A percentile compares a stretch with the other conserved stretches of the same genome.
phyloP scores from a whole-genome alignment of 352 stramenopile genomes.

The Phytophthora uliginosa region DNA sequence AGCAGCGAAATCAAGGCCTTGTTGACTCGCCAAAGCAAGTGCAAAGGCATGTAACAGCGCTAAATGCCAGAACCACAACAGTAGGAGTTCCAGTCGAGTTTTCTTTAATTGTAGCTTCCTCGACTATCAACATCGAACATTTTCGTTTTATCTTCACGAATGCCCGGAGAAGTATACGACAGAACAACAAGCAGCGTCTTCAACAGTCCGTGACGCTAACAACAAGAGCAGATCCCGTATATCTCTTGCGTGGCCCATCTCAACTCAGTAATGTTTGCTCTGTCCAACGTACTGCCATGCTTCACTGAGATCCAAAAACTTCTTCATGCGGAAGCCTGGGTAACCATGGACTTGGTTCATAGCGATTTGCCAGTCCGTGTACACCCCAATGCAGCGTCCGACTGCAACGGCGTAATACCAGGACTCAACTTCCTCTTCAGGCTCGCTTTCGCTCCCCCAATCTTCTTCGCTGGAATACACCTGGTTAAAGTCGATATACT shows the following conservation, averaged over 20 bases:
- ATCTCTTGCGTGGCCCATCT: not conserved
- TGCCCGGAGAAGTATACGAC: too few relatives aligned
- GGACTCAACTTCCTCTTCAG: not conserved
- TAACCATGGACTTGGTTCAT: constrained; percentile 55
- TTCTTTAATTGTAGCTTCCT: too few relatives aligned
- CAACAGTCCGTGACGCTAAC: too few relatives aligned
- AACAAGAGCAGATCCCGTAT: not conserved
- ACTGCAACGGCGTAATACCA: constrained; percentile 67
- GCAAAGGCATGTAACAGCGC: too few relatives aligned
- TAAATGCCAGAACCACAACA: too few relatives aligned
- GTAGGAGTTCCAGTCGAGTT: too few relatives aligned
- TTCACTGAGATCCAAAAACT: constrained; percentile 54
- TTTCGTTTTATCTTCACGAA: too few relatives aligned
- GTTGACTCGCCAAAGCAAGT: constrained; percentile 1
- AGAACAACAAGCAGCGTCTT: too few relatives aligned
- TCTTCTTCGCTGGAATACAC: constrained; percentile 13
- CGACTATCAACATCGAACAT: too few relatives aligned
- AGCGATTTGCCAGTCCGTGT: constrained; percentile 48
- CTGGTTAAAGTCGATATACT: constrained; percentile 17
- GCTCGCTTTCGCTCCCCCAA: not conserved
- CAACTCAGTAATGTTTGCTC: not conserved
- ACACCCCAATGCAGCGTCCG: constrained; percentile 58
- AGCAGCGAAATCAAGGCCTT: not conserved
- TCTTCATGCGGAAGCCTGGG: constrained; percentile 56
- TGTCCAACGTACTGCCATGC: constrained; percentile 39